These are phyloP conservation scores for Lachnum nothofagi DNA, from an alignment of 2,329 filamentous ascomycete species.

Conservation along the genomic window DNA sequence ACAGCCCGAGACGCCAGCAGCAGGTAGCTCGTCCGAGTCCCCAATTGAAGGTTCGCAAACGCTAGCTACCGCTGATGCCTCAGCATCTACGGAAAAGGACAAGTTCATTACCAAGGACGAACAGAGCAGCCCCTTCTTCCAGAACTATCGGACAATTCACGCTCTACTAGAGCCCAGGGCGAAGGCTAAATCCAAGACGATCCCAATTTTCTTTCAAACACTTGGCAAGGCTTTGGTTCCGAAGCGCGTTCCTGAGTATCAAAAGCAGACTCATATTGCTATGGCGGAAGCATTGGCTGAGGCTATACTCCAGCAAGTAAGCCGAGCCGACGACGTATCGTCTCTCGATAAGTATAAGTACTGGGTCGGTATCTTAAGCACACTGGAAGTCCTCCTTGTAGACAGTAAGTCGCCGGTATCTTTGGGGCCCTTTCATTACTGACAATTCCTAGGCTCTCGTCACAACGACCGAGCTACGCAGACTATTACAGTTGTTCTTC, in stretches of 20 bases:
- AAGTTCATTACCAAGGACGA: conserved; percentile 41
- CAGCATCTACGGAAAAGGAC: conserved; percentile 4
- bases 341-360: conserved; percentile 68
- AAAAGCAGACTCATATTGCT: conserved; percentile 47
- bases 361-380: conserved; percentile 74
- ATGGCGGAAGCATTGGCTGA: conserved; percentile 64
- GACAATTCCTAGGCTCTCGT: conserved; percentile 12
- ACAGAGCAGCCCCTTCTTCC: conserved; percentile 46
- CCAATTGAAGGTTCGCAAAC: conserved; percentile 4
- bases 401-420: conserved; percentile 46
- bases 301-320: conserved; percentile 63
- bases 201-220: conserved; percentile 80
- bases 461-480: conserved; percentile 38
- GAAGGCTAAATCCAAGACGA: conserved; percentile 53
- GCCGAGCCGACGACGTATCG: conserved; percentile 37
- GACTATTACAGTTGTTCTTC: conserved; percentile 69
- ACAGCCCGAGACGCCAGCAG: not conserved
- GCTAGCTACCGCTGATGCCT: not conserved
- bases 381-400: conserved; percentile 72
- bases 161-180: conserved; percentile 68
- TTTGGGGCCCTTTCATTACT: conserved; percentile 5
- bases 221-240: conserved; percentile 76
- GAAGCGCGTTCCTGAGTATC: conserved; percentile 63
- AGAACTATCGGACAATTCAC: conserved; percentile 74
- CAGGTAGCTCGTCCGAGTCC: not conserved